A percentile compares a stretch with the other conserved stretches of the same genome.
Evolutionary conservation across 768 basidiomycete species (phyloP).

Genomic region (Filobasidium wieringae): DNA sequence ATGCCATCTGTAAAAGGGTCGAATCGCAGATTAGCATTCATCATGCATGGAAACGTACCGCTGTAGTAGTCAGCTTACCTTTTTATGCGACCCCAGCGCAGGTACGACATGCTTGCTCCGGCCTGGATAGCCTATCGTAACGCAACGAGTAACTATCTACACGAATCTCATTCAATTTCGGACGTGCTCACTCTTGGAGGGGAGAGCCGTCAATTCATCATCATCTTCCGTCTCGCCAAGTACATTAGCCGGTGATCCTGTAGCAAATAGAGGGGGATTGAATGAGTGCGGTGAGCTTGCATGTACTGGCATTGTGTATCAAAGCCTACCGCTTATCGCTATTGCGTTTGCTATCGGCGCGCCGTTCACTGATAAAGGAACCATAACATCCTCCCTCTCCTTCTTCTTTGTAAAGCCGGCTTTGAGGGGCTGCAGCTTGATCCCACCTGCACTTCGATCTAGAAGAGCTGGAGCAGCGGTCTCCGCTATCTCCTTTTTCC

Average conservation of each 20-base stretch:
- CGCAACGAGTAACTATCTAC: not conserved
- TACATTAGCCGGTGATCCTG: constrained; percentile 18
- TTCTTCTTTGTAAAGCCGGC: constrained; percentile 6
- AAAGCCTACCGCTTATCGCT: not conserved
- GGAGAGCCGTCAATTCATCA: constrained; percentile 13
- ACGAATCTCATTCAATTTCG: constrained; percentile 12
- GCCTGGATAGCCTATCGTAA: not conserved
- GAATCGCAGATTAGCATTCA: not conserved
- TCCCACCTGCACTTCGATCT: not conserved
- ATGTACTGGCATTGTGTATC: constrained; percentile 8
- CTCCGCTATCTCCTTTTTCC: not conserved
- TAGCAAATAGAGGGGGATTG: not conserved
- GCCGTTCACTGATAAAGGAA: constrained; percentile 4
- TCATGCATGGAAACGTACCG: not conserved
- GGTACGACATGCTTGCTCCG: constrained; percentile 9
- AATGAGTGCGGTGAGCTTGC: not conserved
- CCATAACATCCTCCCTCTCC: constrained; percentile 11
- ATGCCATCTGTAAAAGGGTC: constrained; percentile 55
- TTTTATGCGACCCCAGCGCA: constrained; percentile 52
- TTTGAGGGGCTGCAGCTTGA: constrained; percentile 11
- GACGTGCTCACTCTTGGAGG: constrained; percentile 2
- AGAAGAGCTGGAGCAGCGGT: not conserved
- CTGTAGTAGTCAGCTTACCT: constrained; percentile 44
- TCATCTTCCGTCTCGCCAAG: constrained; percentile 28
- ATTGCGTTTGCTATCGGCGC: not conserved